Percentiles rank a stretch among this genome's conserved stretches.
Evolutionary conservation across 495 filamentous ascomycete species (phyloP).

Genomic region (Neurospora discreta): DNA sequence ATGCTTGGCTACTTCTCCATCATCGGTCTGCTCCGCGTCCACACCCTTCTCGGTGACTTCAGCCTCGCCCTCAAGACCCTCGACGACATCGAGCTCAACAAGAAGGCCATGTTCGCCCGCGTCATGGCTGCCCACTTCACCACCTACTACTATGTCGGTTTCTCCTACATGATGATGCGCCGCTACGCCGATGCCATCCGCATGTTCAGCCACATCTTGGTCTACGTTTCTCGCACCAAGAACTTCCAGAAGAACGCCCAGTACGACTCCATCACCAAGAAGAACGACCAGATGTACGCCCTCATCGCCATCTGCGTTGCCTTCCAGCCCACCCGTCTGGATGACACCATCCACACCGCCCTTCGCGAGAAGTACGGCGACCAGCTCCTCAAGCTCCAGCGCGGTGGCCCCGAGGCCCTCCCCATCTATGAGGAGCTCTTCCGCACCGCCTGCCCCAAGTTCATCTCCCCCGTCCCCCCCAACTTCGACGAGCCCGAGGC

Average conservation of each 20-base stretch:
- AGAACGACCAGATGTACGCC: constrained; percentile 99
- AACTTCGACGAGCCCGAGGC: constrained; percentile 90
- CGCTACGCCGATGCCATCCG: constrained; percentile 97
- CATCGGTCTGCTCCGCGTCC: constrained; percentile 90
- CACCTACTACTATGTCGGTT: constrained; percentile 99
- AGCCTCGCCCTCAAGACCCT: constrained; percentile 96
- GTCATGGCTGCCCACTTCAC: constrained; percentile 99
- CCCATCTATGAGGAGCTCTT: constrained; percentile 97
- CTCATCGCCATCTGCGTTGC: constrained; percentile 97
- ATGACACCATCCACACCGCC: constrained; percentile 97
- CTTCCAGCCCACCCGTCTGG: constrained; percentile 89
- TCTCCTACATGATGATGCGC: constrained; percentile 99
- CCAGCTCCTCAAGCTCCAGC: constrained; percentile 89
- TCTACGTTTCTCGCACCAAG: constrained; percentile 98
- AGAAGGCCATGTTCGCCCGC: constrained; percentile 99
- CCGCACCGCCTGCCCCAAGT: constrained; percentile 91
- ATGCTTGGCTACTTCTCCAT: constrained; percentile 99
- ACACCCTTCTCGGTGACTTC: constrained; percentile 95
- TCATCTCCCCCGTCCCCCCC: constrained; percentile 93
- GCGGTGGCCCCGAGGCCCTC: constrained; percentile 85
- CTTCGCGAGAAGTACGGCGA: constrained; percentile 98
- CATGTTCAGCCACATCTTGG: constrained; percentile 98
- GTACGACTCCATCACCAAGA: constrained; percentile 97
- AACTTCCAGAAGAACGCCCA: constrained; percentile 98
- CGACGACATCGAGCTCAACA: constrained; percentile 98